phyloP scores from a whole-genome alignment of 345 rosid species.

The Murraya paniculata region DNA sequence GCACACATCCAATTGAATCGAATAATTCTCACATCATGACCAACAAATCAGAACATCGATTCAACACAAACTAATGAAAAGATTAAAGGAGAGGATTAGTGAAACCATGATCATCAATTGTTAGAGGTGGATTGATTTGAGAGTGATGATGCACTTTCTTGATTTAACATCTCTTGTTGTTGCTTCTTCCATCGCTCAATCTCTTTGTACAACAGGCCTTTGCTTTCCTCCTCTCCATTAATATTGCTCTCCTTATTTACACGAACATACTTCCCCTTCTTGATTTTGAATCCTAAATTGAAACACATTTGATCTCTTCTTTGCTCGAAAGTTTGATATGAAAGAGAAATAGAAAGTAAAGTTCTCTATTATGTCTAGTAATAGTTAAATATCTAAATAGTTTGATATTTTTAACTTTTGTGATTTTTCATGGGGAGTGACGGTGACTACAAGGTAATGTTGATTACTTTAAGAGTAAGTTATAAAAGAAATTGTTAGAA shows the following conservation, averaged over 20 bases:
- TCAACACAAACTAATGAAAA: not conserved
- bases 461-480: constrained; percentile 29
- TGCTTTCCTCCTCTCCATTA: constrained; percentile 26
- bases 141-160: constrained; percentile 16
- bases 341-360: not conserved
- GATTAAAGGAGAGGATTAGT: not conserved
- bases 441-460: constrained; percentile 31
- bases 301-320: constrained; percentile 39
- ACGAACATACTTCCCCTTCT: constrained; percentile 29
- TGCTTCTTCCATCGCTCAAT: constrained; percentile 43
- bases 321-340: not conserved
- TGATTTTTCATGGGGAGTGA: constrained; percentile 4
- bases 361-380: not conserved
- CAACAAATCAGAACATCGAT: not conserved
- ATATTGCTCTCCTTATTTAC: constrained; percentile 10
- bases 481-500: constrained; percentile 3
- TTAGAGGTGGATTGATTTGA: not conserved
- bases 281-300: constrained; percentile 32
- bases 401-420: not conserved
- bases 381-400: not conserved
- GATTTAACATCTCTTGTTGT: constrained; percentile 26
- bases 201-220: constrained; percentile 40
- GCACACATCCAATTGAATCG: not conserved
- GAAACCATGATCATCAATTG: not conserved
- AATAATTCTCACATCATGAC: not conserved